Conservation (phyloP, 169 alveolate species). For the Cardiosporidium cionae region DNA sequence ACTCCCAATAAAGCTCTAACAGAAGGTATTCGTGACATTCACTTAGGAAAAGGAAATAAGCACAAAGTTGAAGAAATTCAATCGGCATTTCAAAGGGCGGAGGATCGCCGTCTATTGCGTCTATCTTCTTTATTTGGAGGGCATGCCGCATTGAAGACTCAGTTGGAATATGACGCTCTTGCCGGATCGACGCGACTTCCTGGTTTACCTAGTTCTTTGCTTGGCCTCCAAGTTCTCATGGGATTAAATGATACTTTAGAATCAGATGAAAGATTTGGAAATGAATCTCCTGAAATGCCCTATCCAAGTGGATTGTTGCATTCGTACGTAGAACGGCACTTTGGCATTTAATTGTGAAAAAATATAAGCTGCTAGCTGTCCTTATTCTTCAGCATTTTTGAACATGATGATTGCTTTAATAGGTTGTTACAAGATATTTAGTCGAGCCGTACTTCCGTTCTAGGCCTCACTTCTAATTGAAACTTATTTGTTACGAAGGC, state of each 20-base stretch:
- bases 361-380: no score
- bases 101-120: background rate
- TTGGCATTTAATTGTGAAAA: no score
- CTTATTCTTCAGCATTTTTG: no score
- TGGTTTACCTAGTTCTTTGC: background rate
- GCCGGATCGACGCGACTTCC: background rate
- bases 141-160: background rate
- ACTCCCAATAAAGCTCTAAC: background rate
- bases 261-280: background rate
- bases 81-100: background rate
- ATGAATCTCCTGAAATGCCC: background rate
- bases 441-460: no score
- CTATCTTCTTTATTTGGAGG: background rate
- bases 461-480: no score
- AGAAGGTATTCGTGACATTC: background rate
- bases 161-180: background rate
- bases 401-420: no score
- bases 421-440: no score
- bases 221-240: background rate
- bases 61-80: background rate
- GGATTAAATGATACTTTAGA: background rate
- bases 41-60: background rate
- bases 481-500: no score
- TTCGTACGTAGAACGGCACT: background rate
- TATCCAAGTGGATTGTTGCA: background rate